Evolutionary conservation across 2,329 filamentous ascomycete species (phyloP).

Genomic region (Colletotrichum melonis): DNA sequence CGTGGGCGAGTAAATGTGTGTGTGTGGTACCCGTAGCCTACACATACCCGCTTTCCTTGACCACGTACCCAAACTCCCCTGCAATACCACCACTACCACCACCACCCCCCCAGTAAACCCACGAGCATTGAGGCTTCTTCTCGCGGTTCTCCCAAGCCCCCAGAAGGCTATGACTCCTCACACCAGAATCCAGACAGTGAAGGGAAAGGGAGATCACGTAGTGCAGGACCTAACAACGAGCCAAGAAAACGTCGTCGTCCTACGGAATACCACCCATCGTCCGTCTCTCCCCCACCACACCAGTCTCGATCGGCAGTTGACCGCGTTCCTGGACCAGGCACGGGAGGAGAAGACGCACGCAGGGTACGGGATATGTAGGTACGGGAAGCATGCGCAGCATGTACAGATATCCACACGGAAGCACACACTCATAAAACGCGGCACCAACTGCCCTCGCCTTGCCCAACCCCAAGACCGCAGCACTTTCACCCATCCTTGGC

Average conservation of each 20-base stretch:
- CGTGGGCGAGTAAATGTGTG: neutral
- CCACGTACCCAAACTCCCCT: neutral
- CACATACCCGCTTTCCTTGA: neutral
- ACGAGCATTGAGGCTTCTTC: neutral
- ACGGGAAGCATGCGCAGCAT: neutral
- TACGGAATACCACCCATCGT: neutral
- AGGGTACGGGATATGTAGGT: neutral
- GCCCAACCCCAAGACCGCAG: neutral
- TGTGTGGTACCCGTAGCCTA: neutral
- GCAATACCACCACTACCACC: neutral
- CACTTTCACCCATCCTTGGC: neutral
- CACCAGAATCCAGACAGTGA: neutral
- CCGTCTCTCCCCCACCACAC: neutral
- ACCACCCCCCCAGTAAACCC: neutral
- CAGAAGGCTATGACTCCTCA: too few species aligned
- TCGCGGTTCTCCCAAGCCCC: neutral
- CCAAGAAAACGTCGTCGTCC: constrained; percentile 1
- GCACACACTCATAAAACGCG: neutral
- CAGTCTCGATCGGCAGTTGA: constrained; percentile 22
- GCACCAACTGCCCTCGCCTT: neutral
- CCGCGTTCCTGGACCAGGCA: constrained; percentile 23
- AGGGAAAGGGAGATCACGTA: neutral
- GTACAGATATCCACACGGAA: neutral
- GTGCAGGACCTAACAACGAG: neutral
- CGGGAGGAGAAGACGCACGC: neutral